Evolutionary conservation across 768 basidiomycete species (phyloP).

Genomic region (Lentinula guzmanii): DNA sequence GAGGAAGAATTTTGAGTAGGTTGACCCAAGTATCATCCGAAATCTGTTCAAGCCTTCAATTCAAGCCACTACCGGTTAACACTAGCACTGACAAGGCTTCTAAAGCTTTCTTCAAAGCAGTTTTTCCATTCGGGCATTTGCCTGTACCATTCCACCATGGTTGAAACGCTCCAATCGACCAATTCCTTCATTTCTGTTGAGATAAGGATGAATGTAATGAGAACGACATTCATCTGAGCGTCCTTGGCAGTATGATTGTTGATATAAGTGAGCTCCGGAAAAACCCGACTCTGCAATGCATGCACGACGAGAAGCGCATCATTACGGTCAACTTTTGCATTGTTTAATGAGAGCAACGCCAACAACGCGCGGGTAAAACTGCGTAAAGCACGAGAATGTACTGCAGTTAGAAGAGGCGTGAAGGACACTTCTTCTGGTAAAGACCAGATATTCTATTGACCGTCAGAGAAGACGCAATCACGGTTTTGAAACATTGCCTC

Average conservation of each 20-base stretch:
- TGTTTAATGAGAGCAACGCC: slow-evolving; percentile 19
- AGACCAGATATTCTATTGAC: slow-evolving; percentile 46
- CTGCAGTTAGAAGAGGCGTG: slow-evolving; percentile 39
- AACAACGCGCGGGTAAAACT: slow-evolving; percentile 28
- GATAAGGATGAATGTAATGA: slow-evolving; percentile 36
- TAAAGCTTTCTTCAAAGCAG: slow-evolving; percentile 32
- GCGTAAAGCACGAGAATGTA: slow-evolving; percentile 42
- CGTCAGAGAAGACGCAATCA: not conserved
- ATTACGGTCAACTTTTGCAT: not conserved
- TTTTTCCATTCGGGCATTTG: slow-evolving; percentile 32
- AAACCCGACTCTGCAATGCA: slow-evolving; percentile 37
- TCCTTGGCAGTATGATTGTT: slow-evolving; percentile 23
- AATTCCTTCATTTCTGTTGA: slow-evolving; percentile 17
- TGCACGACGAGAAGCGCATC: slow-evolving; percentile 27
- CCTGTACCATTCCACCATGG: slow-evolving; percentile 34
- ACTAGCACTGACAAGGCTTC: slow-evolving; percentile 31
- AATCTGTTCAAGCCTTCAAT: slow-evolving; percentile 22
- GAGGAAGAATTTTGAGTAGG: slow-evolving; percentile 32
- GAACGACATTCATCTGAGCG: slow-evolving; percentile 31
- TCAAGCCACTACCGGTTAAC: not conserved
- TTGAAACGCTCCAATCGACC: slow-evolving; percentile 22
- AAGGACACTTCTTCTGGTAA: slow-evolving; percentile 21
- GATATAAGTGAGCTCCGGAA: slow-evolving; percentile 43
- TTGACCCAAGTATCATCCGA: slow-evolving; percentile 35
- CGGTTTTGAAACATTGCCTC: slow-evolving; percentile 8